A percentile compares a stretch with the other conserved stretches of the same genome.
Conservation (phyloP, 306 rosid species). For the Oxytropis ochrocephala region DNA sequence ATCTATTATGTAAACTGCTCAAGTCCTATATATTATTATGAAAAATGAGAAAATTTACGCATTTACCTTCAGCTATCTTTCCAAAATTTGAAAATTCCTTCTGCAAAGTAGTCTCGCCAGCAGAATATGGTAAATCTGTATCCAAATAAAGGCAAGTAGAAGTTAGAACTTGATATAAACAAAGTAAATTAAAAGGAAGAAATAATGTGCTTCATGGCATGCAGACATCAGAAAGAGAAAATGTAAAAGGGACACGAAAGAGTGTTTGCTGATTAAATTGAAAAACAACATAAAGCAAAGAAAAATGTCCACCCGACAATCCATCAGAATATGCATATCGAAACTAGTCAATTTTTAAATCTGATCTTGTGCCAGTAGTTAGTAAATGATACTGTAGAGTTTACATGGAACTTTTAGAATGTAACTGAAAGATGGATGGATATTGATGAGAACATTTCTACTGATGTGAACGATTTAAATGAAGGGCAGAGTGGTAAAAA, state of each 20-base stretch:
- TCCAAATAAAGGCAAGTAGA: constrained; percentile 15
- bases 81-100: constrained; percentile 74
- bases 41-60: not conserved
- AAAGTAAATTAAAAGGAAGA: not conserved
- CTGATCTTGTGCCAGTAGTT: not conserved
- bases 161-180: constrained; percentile 9
- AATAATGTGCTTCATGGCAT: not conserved
- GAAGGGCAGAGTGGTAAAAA: too few species aligned
- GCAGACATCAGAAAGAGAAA: not conserved
- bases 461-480: too few species aligned
- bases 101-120: constrained; percentile 49
- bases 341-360: not conserved
- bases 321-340: not conserved
- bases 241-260: not conserved
- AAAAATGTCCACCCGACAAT: not conserved
- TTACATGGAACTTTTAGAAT: not conserved
- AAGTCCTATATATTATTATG: not conserved
- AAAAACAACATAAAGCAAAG: not conserved
- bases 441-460: too few species aligned
- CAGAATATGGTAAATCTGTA: constrained; percentile 81
- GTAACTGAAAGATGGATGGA: not conserved
- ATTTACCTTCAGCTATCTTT: constrained; percentile 74
- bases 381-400: not conserved
- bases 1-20: not conserved
- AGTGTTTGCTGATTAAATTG: not conserved